Conservation (phyloP, 805 yeast genomes). For the Yamadazyma akitaensis region DNA sequence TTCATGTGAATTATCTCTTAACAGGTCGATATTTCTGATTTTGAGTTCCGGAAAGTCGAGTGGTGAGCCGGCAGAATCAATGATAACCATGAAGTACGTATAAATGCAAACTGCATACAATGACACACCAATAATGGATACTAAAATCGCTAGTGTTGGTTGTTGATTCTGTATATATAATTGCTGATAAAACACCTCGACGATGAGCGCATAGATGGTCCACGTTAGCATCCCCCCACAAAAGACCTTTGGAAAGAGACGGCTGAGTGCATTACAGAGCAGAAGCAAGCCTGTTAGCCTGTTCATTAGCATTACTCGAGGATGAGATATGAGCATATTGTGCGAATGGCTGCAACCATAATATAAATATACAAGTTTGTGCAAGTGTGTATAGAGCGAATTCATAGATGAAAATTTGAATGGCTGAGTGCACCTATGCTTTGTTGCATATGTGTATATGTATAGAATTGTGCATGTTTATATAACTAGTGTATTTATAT, state of each 20-base stretch:
- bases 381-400: neutral
- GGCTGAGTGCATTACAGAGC: slow-evolving; percentile 13
- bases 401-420: too few species aligned
- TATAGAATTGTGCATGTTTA: neutral
- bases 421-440: too few species aligned
- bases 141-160: slow-evolving; percentile 14
- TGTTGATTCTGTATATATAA: slow-evolving; percentile 13
- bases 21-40: slow-evolving; percentile 18
- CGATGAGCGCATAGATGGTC: slow-evolving; percentile 40
- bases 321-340: slow-evolving; percentile 23
- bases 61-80: slow-evolving; percentile 65
- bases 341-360: slow-evolving; percentile 1
- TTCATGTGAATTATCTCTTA: slow-evolving; percentile 2
- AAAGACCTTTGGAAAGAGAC: slow-evolving; percentile 47
- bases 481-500: neutral
- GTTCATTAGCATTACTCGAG: slow-evolving; percentile 19
- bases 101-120: slow-evolving; percentile 39
- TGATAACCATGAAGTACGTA: slow-evolving; percentile 53
- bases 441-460: too few species aligned
- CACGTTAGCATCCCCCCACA: slow-evolving; percentile 45
- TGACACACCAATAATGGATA: slow-evolving; percentile 22
- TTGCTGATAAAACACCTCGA: slow-evolving; percentile 15
- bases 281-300: slow-evolving; percentile 10
- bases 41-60: slow-evolving; percentile 48
- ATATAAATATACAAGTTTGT: neutral